These are phyloP conservation scores for Penicillium sp. DNA, from an alignment of 2,329 filamentous ascomycete genomes.

Conservation along the genomic window DNA sequence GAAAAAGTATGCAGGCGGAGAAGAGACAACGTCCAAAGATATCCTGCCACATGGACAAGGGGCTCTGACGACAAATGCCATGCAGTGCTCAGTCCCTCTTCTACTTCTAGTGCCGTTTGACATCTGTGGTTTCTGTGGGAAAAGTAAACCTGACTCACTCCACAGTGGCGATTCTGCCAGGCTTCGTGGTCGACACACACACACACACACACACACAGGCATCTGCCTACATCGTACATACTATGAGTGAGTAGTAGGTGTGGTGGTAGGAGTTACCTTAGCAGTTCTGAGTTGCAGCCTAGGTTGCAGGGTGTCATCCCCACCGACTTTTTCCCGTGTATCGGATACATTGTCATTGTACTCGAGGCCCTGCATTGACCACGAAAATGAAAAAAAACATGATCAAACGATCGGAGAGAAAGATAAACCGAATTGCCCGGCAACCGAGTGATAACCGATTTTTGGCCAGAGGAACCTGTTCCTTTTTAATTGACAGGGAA, in stretches of 20 bases:
- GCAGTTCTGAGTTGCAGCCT: background rate
- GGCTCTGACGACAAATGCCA: constrained; percentile 4
- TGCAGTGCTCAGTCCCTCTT: constrained; percentile 13
- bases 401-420: background rate
- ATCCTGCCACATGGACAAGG: constrained; percentile 20
- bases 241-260: background rate
- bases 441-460: background rate
- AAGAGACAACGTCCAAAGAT: constrained; percentile 17
- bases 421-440: background rate
- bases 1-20: constrained; percentile 5
- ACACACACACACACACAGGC: background rate
- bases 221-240: background rate
- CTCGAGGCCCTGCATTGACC: background rate
- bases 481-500: constrained; percentile 6
- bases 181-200: background rate
- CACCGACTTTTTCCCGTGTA: constrained; percentile 25
- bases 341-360: constrained; percentile 24
- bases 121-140: background rate
- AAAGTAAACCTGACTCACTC: constrained; percentile 2
- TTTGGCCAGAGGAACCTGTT: background rate
- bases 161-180: constrained; percentile 13
- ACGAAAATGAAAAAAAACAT: background rate
- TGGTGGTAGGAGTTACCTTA: background rate
- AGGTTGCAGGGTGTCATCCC: constrained; percentile 14
- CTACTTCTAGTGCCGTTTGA: constrained; percentile 11